Evolutionary conservation across 768 basidiomycete species (phyloP), one percentile per base, ranked within the genome.

Genomic region (Rhizopogon rudus): DNA sequence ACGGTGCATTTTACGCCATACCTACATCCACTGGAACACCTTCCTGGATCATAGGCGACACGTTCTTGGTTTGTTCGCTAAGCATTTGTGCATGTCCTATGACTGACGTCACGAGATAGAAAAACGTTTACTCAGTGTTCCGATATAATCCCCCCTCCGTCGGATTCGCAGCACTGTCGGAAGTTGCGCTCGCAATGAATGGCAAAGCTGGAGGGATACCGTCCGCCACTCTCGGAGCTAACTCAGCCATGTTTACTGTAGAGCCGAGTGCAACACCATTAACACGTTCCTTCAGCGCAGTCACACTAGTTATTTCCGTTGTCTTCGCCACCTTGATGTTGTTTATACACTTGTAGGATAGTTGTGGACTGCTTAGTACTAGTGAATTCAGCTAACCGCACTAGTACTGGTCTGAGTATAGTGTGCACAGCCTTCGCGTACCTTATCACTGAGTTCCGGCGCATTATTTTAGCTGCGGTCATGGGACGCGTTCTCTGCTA

Each of bases 11-110:
- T 73, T 97, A 94, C 66, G 76, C 79, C 51, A 74, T 94, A 51
- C 68, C 76, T 29, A 76, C 77, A 2, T 79, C 81, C 20, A 64
- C 70, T 33, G 74, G 75, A 40, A 72, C 77, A 25, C 86, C 88
- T 2, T 56, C 80, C 14, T 97, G 93, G 93, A 94, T 97, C 62
- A 75, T 97, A 31, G 95, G 94, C 37, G 93, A 94, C 63, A 88
- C 91, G 0, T 94, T 94, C 76, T 79, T 95, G 35, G 67, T 58
- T n/a, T 41, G 67, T 8, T 3, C n/a, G 8, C 5, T 35, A 1
- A 10, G 33, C 14, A 8, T 10, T 14, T 41, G 9, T 13, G 28
- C 29, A 8, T 13, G 25, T 22, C 10, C 46, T 6, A 14, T 44
- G 5, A 14, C 16, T 22, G 31, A 52, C 6, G 22, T 61, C 50